Conservation (phyloP, 2,329 filamentous ascomycete genomes). For the Pezicula radicicola region DNA sequence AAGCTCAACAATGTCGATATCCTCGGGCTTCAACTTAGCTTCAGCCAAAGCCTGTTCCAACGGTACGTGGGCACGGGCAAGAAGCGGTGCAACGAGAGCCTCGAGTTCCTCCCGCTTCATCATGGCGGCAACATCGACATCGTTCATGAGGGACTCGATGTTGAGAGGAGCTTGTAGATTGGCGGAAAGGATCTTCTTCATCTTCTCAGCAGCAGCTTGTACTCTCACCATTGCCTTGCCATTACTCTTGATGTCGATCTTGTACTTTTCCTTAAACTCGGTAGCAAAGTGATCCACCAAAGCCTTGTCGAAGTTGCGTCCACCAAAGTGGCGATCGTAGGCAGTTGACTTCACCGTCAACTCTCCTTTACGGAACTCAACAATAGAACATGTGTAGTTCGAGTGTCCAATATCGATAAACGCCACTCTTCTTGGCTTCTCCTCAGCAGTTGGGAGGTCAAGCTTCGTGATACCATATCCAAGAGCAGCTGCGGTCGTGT, state of each 20-base stretch:
- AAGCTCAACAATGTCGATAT: constrained; percentile 91
- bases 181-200: constrained; percentile 97
- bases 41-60: constrained; percentile 93
- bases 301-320: constrained; percentile 94
- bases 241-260: constrained; percentile 91
- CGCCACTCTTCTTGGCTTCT: constrained; percentile 85
- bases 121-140: constrained; percentile 84
- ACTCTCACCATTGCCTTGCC: constrained; percentile 87
- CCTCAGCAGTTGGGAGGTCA: constrained; percentile 82
- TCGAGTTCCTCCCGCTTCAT: constrained; percentile 95
- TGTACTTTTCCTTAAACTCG: constrained; percentile 97
- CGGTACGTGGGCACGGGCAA: constrained; percentile 68
- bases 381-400: constrained; percentile 91
- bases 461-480: constrained; percentile 98
- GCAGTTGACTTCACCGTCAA: constrained; percentile 88
- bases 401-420: constrained; percentile 96
- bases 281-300: constrained; percentile 91
- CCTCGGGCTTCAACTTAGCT: constrained; percentile 83
- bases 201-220: constrained; percentile 85
- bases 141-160: constrained; percentile 98
- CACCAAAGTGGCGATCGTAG: constrained; percentile 94
- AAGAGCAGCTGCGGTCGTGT: constrained; percentile 92
- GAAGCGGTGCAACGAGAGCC: constrained; percentile 80
- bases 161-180: constrained; percentile 91
- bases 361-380: constrained; percentile 97